Base-by-base conservation (phyloP, 2,329 filamentous ascomycete genomes). In the Sclerotinia spermophila region DNA sequence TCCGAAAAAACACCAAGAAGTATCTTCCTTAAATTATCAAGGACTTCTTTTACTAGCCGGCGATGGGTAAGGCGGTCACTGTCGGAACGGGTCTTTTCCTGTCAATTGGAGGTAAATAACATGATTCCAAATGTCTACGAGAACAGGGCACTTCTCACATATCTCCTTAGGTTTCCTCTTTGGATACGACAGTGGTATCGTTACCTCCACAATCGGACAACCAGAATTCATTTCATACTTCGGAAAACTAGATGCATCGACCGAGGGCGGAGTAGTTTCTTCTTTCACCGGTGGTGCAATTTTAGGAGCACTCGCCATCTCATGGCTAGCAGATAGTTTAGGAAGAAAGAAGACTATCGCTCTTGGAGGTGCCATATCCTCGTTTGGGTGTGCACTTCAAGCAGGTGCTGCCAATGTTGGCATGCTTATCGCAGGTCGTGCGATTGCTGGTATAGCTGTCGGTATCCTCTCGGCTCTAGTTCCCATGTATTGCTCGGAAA, bases 391-490 rank as follows among this genome's bases (percentile, higher is more conserved):
- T 56, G 69, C 77, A 7, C 53, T 77, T 2, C 75, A 77, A 58
- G 80, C 83, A 73, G 79, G 55, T 86, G 38, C 82, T 89, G 81
- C 81, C 71, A 81, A 75, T 40, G 78, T 90, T 53, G 72, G 89
- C 92, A 79, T 89, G 87, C 78, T 75, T 45, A 72, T 74, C 21
- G 86, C 87, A 71, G 92, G 92, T 78, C 91, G 92, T 85, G 81
- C 94, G 71, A 83, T 94, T 76, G 89, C 91, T 66, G 92, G 92
- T 79, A 79, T 93, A 68, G 92, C 92, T 84, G 90, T 94, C 76
- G 92, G 92, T 78, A 93, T 93, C 79, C 91, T 92, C 75, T 93
- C 90, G 15, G 90, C 92, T 78, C 88, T 93, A 78, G 89, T 94
- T 80, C 92, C 94, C 79, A 84, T 94, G 71, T 94, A 96, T 86